These are phyloP conservation scores for Paramecium octaurelia DNA, from an alignment of 73 alveolate genomes.

Conservation along the genomic window DNA sequence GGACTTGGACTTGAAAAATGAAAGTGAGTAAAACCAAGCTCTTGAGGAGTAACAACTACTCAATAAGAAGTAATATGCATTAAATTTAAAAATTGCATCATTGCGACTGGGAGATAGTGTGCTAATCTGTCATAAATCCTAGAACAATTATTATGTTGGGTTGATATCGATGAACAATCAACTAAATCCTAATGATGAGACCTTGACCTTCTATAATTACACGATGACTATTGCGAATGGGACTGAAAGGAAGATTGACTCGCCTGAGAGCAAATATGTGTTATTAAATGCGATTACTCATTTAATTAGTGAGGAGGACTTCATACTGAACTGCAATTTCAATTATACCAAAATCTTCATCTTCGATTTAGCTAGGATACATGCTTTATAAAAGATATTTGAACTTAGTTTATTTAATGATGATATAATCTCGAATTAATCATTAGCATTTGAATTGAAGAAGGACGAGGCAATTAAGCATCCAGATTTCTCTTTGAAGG, in stretches of 20 bases:
- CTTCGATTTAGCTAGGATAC: background rate
- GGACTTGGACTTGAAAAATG: background rate
- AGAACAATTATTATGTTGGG: constrained; percentile 9
- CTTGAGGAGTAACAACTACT: background rate
- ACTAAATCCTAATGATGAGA: background rate
- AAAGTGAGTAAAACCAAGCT: background rate
- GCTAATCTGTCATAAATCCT: background rate
- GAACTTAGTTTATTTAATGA: background rate
- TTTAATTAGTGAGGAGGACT: constrained; percentile 11
- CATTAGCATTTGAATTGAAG: background rate
- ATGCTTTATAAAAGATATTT: background rate
- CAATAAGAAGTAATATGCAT: background rate
- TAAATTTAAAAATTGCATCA: constrained; percentile 13
- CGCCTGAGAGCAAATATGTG: background rate
- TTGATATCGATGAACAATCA: background rate
- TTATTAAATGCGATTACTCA: constrained; percentile 5
- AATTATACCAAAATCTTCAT: background rate
- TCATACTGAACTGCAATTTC: background rate
- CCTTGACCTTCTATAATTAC: background rate
- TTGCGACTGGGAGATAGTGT: constrained; percentile 22
- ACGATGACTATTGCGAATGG: background rate
- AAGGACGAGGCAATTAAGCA: background rate
- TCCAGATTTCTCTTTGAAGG: constrained; percentile 30
- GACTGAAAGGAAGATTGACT: background rate
- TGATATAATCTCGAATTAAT: background rate